Conservation (phyloP, 2,329 filamentous ascomycete genomes). For the Sporothrix pallida region DNA sequence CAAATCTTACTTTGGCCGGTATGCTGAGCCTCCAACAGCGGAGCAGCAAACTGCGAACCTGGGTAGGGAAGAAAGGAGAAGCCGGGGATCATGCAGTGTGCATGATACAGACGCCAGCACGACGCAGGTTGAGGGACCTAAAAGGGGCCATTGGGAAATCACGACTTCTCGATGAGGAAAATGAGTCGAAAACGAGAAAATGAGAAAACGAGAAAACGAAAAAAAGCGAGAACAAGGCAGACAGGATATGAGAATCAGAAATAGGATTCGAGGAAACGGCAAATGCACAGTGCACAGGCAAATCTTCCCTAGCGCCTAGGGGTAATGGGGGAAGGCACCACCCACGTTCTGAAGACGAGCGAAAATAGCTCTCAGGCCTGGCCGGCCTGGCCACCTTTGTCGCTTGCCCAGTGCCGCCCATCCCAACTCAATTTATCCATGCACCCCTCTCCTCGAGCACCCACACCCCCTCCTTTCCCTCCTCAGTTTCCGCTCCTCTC, state of each 20-base stretch:
- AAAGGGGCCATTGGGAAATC: background rate
- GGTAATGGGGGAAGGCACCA: background rate
- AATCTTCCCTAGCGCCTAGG: slow-evolving; percentile 20
- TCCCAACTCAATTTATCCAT: slow-evolving; percentile 21
- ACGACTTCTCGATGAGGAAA: background rate
- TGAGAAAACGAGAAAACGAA: background rate
- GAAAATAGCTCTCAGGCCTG: slow-evolving; percentile 27
- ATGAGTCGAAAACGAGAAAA: background rate
- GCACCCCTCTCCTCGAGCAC: background rate
- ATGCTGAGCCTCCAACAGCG: slow-evolving; percentile 11
- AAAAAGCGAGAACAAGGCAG: too few species aligned
- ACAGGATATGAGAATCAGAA: too few species aligned
- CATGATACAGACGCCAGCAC: slow-evolving; percentile 13
- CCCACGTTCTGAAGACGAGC: slow-evolving; percentile 20
- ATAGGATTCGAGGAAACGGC: background rate
- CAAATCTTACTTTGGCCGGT: background rate
- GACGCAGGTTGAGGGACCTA: background rate
- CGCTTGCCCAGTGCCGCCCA: slow-evolving; percentile 30
- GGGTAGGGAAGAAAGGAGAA: background rate
- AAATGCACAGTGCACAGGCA: slow-evolving; percentile 1
- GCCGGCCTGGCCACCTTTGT: slow-evolving; percentile 9
- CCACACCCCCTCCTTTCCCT: slow-evolving; percentile 9
- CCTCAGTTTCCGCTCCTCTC: background rate
- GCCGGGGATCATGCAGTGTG: slow-evolving; percentile 14
- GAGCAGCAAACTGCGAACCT: background rate